Conservation (phyloP, 2,329 filamentous ascomycete genomes). For the Clonostachys rosea region DNA sequence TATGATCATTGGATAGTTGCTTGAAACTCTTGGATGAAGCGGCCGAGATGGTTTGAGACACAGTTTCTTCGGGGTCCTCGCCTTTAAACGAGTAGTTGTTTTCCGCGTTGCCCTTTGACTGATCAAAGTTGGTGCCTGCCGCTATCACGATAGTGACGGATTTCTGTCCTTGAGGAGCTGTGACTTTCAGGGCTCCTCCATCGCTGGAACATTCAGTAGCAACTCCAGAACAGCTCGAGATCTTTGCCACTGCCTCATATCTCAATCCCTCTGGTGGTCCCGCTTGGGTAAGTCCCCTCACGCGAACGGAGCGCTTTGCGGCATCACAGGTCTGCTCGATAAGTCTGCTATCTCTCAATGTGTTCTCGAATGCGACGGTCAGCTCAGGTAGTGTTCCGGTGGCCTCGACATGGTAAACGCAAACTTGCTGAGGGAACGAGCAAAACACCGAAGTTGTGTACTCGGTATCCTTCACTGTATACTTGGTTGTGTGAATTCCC, state of each 20-base stretch:
- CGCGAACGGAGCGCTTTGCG: slow-evolving; percentile 14
- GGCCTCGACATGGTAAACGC: slow-evolving; percentile 8
- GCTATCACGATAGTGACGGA: slow-evolving; percentile 33
- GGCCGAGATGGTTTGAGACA: slow-evolving; percentile 22
- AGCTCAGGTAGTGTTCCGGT: slow-evolving; percentile 27
- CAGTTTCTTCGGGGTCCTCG: slow-evolving; percentile 30
- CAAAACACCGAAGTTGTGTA: slow-evolving; percentile 28
- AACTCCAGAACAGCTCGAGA: slow-evolving; percentile 13
- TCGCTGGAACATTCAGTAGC: slow-evolving; percentile 7
- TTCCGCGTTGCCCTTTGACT: slow-evolving; percentile 37
- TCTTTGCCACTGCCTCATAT: slow-evolving; percentile 27
- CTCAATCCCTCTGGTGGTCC: slow-evolving; percentile 35
- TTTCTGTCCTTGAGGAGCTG: slow-evolving; percentile 10
- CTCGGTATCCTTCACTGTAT: background rate
- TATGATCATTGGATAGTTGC: slow-evolving; percentile 24
- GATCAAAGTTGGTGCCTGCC: slow-evolving; percentile 43
- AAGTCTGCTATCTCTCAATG: slow-evolving; percentile 19
- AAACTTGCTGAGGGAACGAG: slow-evolving; percentile 31
- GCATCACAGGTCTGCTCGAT: slow-evolving; percentile 16
- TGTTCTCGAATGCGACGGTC: slow-evolving; percentile 34
- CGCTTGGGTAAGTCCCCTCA: slow-evolving; percentile 28
- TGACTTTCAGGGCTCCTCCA: slow-evolving; percentile 15
- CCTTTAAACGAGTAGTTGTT: slow-evolving; percentile 42
- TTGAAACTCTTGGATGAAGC: slow-evolving; percentile 24
- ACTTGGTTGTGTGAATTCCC: slow-evolving; percentile 3